Percentiles rank a stretch among this genome's conserved stretches.
These are phyloP conservation scores for Laburnicola sp. DNA, from an alignment of 2,329 filamentous ascomycete species.

Conservation along the genomic window DNA sequence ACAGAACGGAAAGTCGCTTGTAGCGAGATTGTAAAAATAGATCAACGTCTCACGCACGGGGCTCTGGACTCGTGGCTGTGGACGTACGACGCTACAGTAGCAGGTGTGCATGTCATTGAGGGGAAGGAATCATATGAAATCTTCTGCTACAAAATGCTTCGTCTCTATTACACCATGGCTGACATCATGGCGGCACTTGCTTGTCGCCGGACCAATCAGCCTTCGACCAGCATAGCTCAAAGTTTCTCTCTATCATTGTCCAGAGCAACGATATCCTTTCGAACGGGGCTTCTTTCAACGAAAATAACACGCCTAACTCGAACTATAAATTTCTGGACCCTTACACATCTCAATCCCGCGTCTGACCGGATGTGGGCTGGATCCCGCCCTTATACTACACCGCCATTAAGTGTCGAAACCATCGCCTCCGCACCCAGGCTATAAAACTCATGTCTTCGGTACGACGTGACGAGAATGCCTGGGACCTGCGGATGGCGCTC, in stretches of 20 bases:
- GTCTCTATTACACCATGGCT: conserved; percentile 23
- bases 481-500: conserved; percentile 39
- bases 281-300: neutral
- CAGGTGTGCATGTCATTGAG: neutral
- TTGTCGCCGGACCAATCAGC: conserved; percentile 7
- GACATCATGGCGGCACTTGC: conserved; percentile 21
- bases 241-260: conserved; percentile 21
- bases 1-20: neutral
- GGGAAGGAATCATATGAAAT: neutral
- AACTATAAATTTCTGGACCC: neutral
- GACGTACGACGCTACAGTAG: conserved; percentile 2
- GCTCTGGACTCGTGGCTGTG: conserved; percentile 5
- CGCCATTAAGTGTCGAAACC: conserved; percentile 54
- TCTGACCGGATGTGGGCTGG: conserved; percentile 48
- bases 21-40: neutral
- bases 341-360: neutral
- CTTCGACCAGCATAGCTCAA: conserved; percentile 26
- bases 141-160: conserved; percentile 12
- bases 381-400: conserved; percentile 52
- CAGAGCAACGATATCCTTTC: conserved; percentile 38
- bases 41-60: conserved; percentile 4
- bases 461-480: conserved; percentile 22
- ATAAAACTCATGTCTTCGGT: conserved; percentile 25
- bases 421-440: conserved; percentile 47
- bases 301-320: neutral